Evolutionary conservation across 805 yeast genomes (phyloP).

Genomic region (Sugiyamaella chiloensis): DNA sequence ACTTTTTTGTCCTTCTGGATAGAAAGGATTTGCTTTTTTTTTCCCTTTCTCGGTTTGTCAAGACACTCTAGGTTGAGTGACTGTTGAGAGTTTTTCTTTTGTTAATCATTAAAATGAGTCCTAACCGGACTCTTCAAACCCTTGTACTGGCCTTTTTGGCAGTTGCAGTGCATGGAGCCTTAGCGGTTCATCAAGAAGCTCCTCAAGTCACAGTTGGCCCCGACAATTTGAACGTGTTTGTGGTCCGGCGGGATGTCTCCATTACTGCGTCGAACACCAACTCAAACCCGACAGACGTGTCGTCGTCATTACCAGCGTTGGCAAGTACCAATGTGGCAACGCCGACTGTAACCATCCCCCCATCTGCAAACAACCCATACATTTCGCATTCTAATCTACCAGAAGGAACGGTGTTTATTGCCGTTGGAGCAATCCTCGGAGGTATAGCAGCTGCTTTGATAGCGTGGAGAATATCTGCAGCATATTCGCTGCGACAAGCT

Average conservation of each 20-base stretch:
- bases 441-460: slow-evolving; percentile 51
- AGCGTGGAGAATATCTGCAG: slow-evolving; percentile 50
- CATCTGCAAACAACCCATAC: slow-evolving; percentile 61
- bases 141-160: no score
- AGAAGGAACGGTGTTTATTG: slow-evolving; percentile 78
- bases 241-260: background rate
- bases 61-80: no score
- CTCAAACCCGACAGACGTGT: background rate
- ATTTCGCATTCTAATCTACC: slow-evolving; percentile 51
- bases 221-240: no score
- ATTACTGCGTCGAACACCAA: slow-evolving; percentile 7
- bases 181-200: no score
- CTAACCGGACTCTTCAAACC: no score
- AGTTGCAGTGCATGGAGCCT: no score
- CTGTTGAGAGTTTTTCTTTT: no score
- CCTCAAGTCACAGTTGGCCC: no score
- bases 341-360: slow-evolving; percentile 56
- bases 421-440: slow-evolving; percentile 68
- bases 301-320: slow-evolving; percentile 9
- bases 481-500: slow-evolving; percentile 45
- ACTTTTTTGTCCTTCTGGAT: no score
- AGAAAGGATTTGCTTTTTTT: no score
- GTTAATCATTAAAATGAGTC: no score
- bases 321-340: slow-evolving; percentile 32
- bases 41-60: no score